Evolutionary conservation across 192 early-diverging fungal genomes (phyloP), one percentile per base, ranked within the genome.

Genomic region (Umbelopsis ramanniana): DNA sequence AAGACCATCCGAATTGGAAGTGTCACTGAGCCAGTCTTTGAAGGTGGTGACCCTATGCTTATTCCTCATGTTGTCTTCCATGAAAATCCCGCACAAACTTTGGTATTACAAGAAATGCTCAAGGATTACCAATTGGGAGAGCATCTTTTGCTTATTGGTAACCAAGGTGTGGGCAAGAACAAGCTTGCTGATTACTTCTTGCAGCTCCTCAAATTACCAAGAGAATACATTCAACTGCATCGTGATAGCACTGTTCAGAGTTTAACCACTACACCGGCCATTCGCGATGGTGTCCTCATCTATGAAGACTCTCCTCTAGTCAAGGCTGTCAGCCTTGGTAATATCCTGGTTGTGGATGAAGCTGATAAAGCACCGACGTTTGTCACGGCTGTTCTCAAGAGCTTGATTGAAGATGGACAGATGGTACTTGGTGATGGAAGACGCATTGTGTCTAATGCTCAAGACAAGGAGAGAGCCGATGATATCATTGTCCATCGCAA

Each of bases 291-390:
- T 70, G 83, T 89, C 0, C 78, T 94, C 3, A 68, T 80, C 24
- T 91, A 89, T 77, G 87, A 91, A 67, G 93, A 94, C 71, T 91
- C 90, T 21, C 89, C 93, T 9, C 77, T 81, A 29, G 77, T 83
- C 14, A 83, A 87, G 33, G 89, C 81, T 21, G 83, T 84, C 10
- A 69, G 52, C 37, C 70, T 77, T 17, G 81, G 82, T 67, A 72
- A 46, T n/a, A 86, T 94, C 38, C 74, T 94, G 21, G 87, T 94
- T 14, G 89, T 94, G 15, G 93, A 94, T 77, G 93, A 94, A 73
- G 93, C 93, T 6, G 93, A 94, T 73, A 94, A 94, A 69, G 93
- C 93, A 2, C 93, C 93, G 3, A 90, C 90, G 2, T 88, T 90
- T 74, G 90, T 94, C 19, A 92, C 93, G 14, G 87, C 91, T 23